phyloP scores from a whole-genome alignment of 2,329 filamentous ascomycete species.

The Ophiobolus disseminans region DNA sequence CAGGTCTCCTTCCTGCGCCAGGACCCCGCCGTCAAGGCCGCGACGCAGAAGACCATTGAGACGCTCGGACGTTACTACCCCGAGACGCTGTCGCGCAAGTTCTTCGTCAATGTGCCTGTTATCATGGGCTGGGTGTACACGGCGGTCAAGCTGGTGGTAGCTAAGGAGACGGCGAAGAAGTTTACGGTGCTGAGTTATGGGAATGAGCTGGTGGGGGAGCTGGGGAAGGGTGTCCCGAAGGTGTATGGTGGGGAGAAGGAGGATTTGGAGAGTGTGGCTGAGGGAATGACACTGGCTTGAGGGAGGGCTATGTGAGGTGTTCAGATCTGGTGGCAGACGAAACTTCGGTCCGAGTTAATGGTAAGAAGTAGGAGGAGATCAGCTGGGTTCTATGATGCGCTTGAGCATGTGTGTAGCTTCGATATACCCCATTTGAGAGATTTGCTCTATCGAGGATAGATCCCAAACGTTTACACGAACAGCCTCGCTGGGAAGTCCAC shows the following conservation, averaged over 20 bases:
- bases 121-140: slow-evolving; percentile 81
- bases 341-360: no score
- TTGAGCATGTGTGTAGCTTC: no score
- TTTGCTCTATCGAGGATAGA: no score
- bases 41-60: slow-evolving; percentile 80
- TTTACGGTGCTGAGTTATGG: slow-evolving; percentile 64
- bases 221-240: slow-evolving; percentile 72
- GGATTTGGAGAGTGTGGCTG: slow-evolving; percentile 54
- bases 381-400: no score
- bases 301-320: no score
- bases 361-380: no score
- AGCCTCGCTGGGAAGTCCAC: no score
- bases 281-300: slow-evolving; percentile 51
- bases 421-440: no score
- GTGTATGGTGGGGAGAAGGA: slow-evolving; percentile 79
- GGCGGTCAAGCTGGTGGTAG: slow-evolving; percentile 55
- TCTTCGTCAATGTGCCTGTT: slow-evolving; percentile 91
- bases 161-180: slow-evolving; percentile 58
- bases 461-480: no score
- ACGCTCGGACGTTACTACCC: slow-evolving; percentile 85
- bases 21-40: slow-evolving; percentile 76
- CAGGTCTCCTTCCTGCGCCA: slow-evolving; percentile 85
- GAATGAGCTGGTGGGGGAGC: slow-evolving; percentile 68
- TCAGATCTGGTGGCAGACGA: no score
- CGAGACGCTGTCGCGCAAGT: slow-evolving; percentile 88